Base-by-base conservation (phyloP, 805 yeast species). In the Lipomyces spencermartinsiae region DNA sequence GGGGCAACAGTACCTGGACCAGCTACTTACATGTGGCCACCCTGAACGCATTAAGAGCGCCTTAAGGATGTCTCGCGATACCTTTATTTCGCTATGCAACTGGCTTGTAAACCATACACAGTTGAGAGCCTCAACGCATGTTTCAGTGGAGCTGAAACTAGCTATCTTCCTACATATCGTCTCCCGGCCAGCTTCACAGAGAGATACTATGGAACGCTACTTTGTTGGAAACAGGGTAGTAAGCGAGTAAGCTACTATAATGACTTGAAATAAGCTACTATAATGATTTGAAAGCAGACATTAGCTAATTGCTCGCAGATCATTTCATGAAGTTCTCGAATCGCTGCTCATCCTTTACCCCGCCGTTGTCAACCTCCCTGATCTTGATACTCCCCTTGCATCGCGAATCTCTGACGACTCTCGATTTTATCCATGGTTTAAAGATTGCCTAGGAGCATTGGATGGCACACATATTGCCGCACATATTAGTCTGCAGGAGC, bases 91-190 rank as follows among this genome's bases (percentile, higher is more conserved):
- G 54, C 19, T n/a, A 49, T 7, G 5, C 25, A 49, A 49, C 54
- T 49, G 54, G 54, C 55, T 51, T 39, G n/a, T 0, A 7, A 39
- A 8, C 55, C 31, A 14, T 51, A 19, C 55, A 2, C 31, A 8
- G 31, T 2, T 51, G 55, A 8, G 31, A 51, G 31, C 2, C 55
- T 51, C 55, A 10, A 51, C 4, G 31, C 31, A 51, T 51, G 55
- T 51, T 51, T 51, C 55, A 51, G 31, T 51, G 56, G 56, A 51
- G 56, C 56, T 22, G 56, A 51, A 51, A 22, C 56, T 22, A 51
- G 33, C 56, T 6, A 53, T 53, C 33, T 53, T 53, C 56, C 31
- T 53, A 3, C 56, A 53, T 53, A 53, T 53, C 56, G 33, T 25
- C 56, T 19, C 56, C 29, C 56, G 56, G 33, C 56, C 33, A 29